These are phyloP conservation scores for Sisymbrium irio DNA, from an alignment of 345 rosid species.

Conservation along the genomic window DNA sequence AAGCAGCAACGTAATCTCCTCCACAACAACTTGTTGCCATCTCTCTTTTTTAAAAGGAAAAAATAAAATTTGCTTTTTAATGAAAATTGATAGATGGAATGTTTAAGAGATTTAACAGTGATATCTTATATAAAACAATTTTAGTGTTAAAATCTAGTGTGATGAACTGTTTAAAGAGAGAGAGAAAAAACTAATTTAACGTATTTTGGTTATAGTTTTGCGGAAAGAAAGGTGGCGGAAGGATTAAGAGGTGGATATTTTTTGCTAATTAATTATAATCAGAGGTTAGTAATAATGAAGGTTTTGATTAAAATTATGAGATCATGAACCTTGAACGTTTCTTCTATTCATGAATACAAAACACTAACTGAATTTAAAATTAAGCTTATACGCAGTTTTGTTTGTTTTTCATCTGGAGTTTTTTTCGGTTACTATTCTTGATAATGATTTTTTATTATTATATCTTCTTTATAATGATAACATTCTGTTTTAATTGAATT, in stretches of 20 bases:
- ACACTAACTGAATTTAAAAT: too few relatives aligned
- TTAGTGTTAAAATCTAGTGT: slow-evolving; percentile 8
- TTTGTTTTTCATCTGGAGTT: too few relatives aligned
- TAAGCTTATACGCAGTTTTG: too few relatives aligned
- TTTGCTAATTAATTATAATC: neutral
- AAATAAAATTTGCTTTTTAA: too few relatives aligned
- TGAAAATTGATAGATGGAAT: neutral
- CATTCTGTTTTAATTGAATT: too few relatives aligned
- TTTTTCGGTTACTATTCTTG: too few relatives aligned
- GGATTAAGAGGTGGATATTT: slow-evolving; percentile 18
- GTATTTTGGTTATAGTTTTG: slow-evolving; percentile 24
- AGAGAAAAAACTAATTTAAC: slow-evolving; percentile 25
- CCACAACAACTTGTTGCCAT: slow-evolving; percentile 28
- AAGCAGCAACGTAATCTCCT: slow-evolving; percentile 1
- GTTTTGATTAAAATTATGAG: too few relatives aligned
- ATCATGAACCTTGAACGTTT: too few relatives aligned
- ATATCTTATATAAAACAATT: neutral
- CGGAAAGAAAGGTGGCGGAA: slow-evolving; percentile 32
- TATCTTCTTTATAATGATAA: too few relatives aligned
- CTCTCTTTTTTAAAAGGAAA: neutral
- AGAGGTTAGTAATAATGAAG: too few relatives aligned
- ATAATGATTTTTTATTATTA: too few relatives aligned
- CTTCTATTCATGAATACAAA: too few relatives aligned
- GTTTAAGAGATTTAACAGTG: neutral
- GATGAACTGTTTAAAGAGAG: slow-evolving; percentile 16